Conservation (phyloP, 768 basidiomycete species). For the Boletus barrowsii region DNA sequence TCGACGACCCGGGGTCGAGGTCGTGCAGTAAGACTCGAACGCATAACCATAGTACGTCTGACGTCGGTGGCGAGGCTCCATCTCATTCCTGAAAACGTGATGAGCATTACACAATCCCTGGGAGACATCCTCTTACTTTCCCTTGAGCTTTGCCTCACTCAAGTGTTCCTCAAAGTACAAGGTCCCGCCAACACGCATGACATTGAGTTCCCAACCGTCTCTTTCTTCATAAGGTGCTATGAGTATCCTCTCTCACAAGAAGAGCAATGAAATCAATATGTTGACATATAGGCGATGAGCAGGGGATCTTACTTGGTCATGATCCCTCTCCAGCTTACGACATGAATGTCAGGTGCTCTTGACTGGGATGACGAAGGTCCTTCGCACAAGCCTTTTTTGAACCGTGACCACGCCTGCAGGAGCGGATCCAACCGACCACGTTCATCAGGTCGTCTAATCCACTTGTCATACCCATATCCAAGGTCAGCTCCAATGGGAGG, state of each 20-base stretch:
- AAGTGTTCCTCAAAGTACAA: constrained; percentile 75
- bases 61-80: constrained; percentile 58
- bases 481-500: constrained; percentile 69
- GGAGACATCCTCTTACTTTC: constrained; percentile 50
- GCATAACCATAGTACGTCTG: constrained; percentile 84
- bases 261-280: constrained; percentile 19
- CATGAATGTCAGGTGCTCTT: constrained; percentile 43
- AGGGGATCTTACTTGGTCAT: constrained; percentile 67
- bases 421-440: constrained; percentile 66
- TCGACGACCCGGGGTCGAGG: constrained; percentile 26
- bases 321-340: constrained; percentile 77
- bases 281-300: constrained; percentile 5
- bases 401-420: constrained; percentile 52
- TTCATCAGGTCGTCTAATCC: constrained; percentile 65
- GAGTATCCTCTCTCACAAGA: constrained; percentile 61
- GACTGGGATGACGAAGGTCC: constrained; percentile 28
- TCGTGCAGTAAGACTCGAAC: constrained; percentile 86
- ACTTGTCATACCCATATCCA: constrained; percentile 67
- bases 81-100: constrained; percentile 49
- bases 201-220: constrained; percentile 79
- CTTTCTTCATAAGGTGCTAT: constrained; percentile 79
- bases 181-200: constrained; percentile 70
- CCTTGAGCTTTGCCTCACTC: constrained; percentile 52
- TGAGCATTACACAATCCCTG: background rate
- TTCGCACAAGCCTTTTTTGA: constrained; percentile 35